These are phyloP conservation scores for sorghum (Sorghum bicolor) DNA, from an alignment of 176 grass and related monocot genomes.

Conservation along the genomic window Sorghum_bicolor_NCBIv3 NC_012873.2:68185001-68185500, in stretches of 20 bases:
- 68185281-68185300: conserved; percentile 92
- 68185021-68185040: conserved; percentile 70
- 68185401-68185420: background rate
- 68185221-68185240: conserved; percentile 23
- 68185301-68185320: conserved; percentile 76
- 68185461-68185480: conserved; percentile 12
- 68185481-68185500: background rate
- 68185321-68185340: conserved; percentile 90
- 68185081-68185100: conserved; percentile 78
- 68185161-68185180: conserved; percentile 89
- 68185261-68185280: conserved; percentile 61
- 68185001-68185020: conserved; percentile 63
- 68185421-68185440: conserved; percentile 46
- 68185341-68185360: conserved; percentile 64
- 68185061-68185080: conserved; percentile 94
- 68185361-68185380: conserved; percentile 70
- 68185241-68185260: conserved; percentile 39
- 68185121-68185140: conserved; percentile 83
- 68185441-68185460: conserved; percentile 4
- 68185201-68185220: background rate
- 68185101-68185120: conserved; percentile 87
- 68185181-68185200: conserved; percentile 11
- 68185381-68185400: conserved; percentile 36
- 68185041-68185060: conserved; percentile 88
- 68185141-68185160: conserved; percentile 64